Evolutionary conservation across 768 basidiomycete genomes (phyloP), one percentile per base, ranked within the genome.

Genomic region (Termitomyces sp.): DNA sequence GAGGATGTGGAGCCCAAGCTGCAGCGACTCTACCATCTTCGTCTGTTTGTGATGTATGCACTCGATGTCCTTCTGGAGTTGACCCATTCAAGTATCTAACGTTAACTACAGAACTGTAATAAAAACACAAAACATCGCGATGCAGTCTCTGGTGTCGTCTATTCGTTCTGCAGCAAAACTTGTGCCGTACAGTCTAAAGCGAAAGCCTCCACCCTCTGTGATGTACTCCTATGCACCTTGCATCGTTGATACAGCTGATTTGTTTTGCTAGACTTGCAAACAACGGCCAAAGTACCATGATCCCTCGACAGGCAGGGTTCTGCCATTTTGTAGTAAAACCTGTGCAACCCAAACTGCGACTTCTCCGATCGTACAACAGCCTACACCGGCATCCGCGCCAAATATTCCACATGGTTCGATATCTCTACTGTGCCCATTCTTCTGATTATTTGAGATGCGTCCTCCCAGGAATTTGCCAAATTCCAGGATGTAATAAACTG

Each of bases 311-410:
- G 79, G 78, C 22, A 24, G 41, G 41, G 47, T 57, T 45, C 34
- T 80, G 75, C 2, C 83, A n/a, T 88, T 78, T 67, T 88, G 86
- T 64, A 73, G 84, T 65, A 87, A 84, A 64, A 77, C 82, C 8
- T 87, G 86, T 65, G 84, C 85, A 15, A 44, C 39, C 20, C 34
- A 54, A 30, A 1, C 34, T 22, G 49, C 20, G 6, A 6, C n/a
- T 33, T 50, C 49, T 50, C 33, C n/a, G 31, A 50, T 20, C 30
- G 52, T 39, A 12, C 36, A 41, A 41, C 24, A 39, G 4, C 22
- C 16, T 30, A 34, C 37, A 18, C n/a, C n/a, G 20, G 13, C 24
- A 54, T 54, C 37, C 6, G n/a, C 20, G n/a, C 13, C 16, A 0
- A 22, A 50, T 8, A 50, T 50, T 34, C 12, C 49, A 3, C 49